Evolutionary conservation across 192 early-diverging fungal species (phyloP).

Genomic region (Coemansia sp.): DNA sequence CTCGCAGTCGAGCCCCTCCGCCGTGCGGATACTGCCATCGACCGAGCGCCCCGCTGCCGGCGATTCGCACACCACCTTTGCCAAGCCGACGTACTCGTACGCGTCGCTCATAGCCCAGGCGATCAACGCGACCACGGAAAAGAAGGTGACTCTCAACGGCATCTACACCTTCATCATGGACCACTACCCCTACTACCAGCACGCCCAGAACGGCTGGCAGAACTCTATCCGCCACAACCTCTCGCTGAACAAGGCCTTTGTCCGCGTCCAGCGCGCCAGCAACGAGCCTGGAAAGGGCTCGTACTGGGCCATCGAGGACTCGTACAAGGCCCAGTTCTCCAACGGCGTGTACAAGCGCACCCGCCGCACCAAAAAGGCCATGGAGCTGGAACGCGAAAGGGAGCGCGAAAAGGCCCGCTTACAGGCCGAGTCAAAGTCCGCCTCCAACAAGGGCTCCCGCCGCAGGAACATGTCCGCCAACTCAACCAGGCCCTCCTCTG

Average conservation of each 20-base stretch:
- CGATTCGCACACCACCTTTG: slow-evolving; percentile 3
- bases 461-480: neutral
- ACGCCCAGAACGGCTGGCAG: slow-evolving; percentile 89
- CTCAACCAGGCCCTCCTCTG: neutral
- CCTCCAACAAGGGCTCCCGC: slow-evolving; percentile 1
- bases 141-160: slow-evolving; percentile 79
- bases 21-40: slow-evolving; percentile 41
- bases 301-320: slow-evolving; percentile 88
- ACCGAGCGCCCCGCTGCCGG: slow-evolving; percentile 19
- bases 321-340: slow-evolving; percentile 60
- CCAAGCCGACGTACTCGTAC: slow-evolving; percentile 85
- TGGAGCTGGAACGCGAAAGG: slow-evolving; percentile 41
- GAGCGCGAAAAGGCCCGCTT: slow-evolving; percentile 2
- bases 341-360: slow-evolving; percentile 71
- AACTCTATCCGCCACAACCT: slow-evolving; percentile 97
- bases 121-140: slow-evolving; percentile 67
- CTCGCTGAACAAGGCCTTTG: slow-evolving; percentile 91
- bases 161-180: slow-evolving; percentile 84
- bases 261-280: slow-evolving; percentile 78
- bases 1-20: slow-evolving; percentile 1
- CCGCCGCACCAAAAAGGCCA: slow-evolving; percentile 52
- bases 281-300: slow-evolving; percentile 91
- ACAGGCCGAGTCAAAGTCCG: too few species aligned
- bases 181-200: slow-evolving; percentile 83
- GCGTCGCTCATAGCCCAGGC: slow-evolving; percentile 87